Conservation (phyloP, 257 asterid species). For the Agastache rugosa region DNA sequence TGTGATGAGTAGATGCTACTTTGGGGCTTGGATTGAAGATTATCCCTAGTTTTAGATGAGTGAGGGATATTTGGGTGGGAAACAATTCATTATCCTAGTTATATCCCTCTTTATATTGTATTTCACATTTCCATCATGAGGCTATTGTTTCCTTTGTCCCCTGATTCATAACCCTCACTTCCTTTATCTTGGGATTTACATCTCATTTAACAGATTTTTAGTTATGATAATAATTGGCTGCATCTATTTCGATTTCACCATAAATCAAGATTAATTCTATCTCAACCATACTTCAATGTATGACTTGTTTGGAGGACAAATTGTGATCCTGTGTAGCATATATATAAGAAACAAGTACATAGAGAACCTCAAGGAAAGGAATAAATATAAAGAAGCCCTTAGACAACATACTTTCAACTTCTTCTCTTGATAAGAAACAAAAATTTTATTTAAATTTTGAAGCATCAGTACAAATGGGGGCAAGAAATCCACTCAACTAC, state of each 20-base stretch:
- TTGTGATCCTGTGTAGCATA: neutral
- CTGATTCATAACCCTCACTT: no score
- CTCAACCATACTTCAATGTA: neutral
- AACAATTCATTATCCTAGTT: neutral
- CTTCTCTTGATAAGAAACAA: neutral
- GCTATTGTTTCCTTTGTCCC: no score
- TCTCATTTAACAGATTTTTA: neutral
- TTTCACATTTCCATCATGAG: neutral
- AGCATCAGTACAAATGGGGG: neutral
- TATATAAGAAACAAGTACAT: neutral
- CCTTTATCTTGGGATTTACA: neutral
- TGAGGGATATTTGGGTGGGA: no score
- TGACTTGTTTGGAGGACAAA: neutral
- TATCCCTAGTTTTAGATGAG: no score
- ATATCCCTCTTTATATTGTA: no score
- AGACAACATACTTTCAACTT: neutral
- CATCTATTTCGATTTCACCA: neutral
- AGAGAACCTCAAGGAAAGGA: neutral
- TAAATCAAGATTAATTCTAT: neutral
- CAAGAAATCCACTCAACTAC: neutral
- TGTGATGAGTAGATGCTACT: no score
- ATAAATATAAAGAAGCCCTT: neutral
- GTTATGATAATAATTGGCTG: neutral
- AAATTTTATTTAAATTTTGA: neutral
- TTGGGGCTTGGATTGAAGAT: no score